phyloP scores from a whole-genome alignment of 2,329 filamentous ascomycete species.

The Nannizziopsis barbatae region DNA sequence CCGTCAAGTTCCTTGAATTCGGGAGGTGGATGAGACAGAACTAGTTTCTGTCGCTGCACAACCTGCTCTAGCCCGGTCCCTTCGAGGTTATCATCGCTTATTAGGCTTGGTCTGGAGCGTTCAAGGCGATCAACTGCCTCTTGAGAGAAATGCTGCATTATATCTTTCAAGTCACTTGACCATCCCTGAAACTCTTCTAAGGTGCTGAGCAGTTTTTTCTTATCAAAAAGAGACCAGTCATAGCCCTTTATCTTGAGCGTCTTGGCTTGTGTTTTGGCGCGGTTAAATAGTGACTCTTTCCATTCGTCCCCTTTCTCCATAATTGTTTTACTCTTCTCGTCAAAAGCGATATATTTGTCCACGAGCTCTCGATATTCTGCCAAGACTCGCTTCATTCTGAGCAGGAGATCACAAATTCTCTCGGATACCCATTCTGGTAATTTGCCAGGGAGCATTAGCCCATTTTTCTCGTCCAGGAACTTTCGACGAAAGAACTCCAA shows the following conservation, averaged over 20 bases:
- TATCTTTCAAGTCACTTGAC: conserved; percentile 20
- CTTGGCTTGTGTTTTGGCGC: conserved; percentile 19
- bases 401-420: conserved; percentile 18
- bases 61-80: conserved; percentile 21
- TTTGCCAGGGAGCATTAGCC: conserved; percentile 19
- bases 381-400: conserved; percentile 19
- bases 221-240: conserved; percentile 27
- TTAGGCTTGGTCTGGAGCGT: conserved; percentile 1
- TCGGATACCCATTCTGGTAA: conserved; percentile 17
- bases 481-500: conserved; percentile 20
- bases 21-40: conserved; percentile 16
- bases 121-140: conserved; percentile 16
- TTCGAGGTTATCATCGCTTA: conserved; percentile 15
- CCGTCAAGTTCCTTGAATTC: conserved; percentile 18
- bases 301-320: conserved; percentile 14
- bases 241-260: conserved; percentile 21
- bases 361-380: conserved; percentile 20
- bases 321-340: conserved; percentile 3
- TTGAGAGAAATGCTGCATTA: conserved; percentile 25
- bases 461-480: conserved; percentile 20
- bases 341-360: conserved; percentile 17
- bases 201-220: conserved; percentile 20
- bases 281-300: conserved; percentile 19
- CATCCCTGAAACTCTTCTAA: conserved; percentile 22
- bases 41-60: conserved; percentile 19